Evolutionary conservation across 805 yeast species (phyloP).

Genomic region (Starmerella potacharoeniae): DNA sequence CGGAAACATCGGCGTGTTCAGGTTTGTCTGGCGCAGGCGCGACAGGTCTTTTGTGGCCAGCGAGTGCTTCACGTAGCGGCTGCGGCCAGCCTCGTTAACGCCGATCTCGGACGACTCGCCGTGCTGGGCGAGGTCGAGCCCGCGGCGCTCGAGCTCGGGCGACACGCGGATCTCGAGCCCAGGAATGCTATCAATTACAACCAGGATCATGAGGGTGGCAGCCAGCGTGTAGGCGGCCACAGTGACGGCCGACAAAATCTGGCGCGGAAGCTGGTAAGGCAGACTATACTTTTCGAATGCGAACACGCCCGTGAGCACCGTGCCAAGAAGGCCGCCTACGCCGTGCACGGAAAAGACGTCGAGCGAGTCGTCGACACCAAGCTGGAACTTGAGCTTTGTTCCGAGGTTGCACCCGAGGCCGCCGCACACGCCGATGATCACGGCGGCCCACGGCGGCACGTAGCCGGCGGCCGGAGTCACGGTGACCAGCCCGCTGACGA

Average conservation of each 20-base stretch:
- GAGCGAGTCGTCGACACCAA: constrained; percentile 85
- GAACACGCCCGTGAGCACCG: constrained; percentile 77
- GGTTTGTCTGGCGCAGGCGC: constrained; percentile 16
- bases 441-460: constrained; percentile 74
- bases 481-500: constrained; percentile 86
- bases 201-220: constrained; percentile 57
- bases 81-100: neutral
- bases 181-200: constrained; percentile 63
- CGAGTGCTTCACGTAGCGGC: neutral
- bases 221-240: constrained; percentile 65
- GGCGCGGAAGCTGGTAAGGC: constrained; percentile 71
- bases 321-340: constrained; percentile 33
- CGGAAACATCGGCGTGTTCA: constrained; percentile 21
- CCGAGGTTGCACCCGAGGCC: constrained; percentile 74
- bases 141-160: constrained; percentile 77
- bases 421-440: constrained; percentile 61
- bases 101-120: constrained; percentile 61
- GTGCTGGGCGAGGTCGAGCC: constrained; percentile 81
- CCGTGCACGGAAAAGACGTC: constrained; percentile 73
- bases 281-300: constrained; percentile 55
- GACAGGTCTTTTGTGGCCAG: constrained; percentile 3
- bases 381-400: constrained; percentile 59
- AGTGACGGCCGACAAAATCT: constrained; percentile 65
- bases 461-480: constrained; percentile 96
- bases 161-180: constrained; percentile 69